A percentile compares a stretch with the other conserved stretches of the same genome.
phyloP scores from a whole-genome alignment of 108 stramenopile genomes.

The Cyclostephanos invisitatus region DNA sequence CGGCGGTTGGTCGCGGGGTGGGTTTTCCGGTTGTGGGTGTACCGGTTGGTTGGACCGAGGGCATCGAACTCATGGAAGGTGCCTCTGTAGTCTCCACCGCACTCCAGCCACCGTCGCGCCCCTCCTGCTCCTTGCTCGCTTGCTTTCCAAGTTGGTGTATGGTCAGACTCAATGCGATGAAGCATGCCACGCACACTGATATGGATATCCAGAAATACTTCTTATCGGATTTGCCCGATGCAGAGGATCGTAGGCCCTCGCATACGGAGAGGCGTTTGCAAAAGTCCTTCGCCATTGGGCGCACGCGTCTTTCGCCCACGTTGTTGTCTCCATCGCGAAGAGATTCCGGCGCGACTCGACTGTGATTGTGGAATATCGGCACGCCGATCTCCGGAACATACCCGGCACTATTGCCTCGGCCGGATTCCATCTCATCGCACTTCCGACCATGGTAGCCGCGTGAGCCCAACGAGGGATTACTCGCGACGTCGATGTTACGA shows the following conservation, averaged over 20 bases:
- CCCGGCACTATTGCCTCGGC: neutral
- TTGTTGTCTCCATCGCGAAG: neutral
- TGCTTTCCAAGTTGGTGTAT: slow-evolving; percentile 11
- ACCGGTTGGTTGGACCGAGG: slow-evolving; percentile 3
- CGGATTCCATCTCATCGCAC: neutral
- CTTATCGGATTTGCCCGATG: slow-evolving; percentile 12
- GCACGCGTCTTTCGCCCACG: slow-evolving; percentile 9
- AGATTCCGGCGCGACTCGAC: neutral
- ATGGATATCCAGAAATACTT: slow-evolving; percentile 12
- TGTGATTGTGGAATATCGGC: slow-evolving; percentile 6
- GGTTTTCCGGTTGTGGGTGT: slow-evolving; percentile 4
- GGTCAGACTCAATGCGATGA: slow-evolving; percentile 7
- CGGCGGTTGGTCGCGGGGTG: slow-evolving; percentile 10
- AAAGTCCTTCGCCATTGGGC: slow-evolving; percentile 13
- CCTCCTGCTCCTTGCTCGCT: neutral
- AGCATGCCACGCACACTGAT: slow-evolving; percentile 1
- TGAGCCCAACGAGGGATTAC: neutral
- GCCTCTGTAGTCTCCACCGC: neutral
- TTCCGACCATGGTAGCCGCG: neutral
- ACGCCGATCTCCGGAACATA: neutral
- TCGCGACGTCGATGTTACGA: neutral
- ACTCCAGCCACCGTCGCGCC: neutral
- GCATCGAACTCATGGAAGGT: slow-evolving; percentile 17
- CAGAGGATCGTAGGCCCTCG: neutral
- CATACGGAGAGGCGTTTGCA: slow-evolving; percentile 20